These are phyloP conservation scores for Pseudogymnoascus sp. DNA, from an alignment of 2,329 filamentous ascomycete genomes.

Conservation along the genomic window DNA sequence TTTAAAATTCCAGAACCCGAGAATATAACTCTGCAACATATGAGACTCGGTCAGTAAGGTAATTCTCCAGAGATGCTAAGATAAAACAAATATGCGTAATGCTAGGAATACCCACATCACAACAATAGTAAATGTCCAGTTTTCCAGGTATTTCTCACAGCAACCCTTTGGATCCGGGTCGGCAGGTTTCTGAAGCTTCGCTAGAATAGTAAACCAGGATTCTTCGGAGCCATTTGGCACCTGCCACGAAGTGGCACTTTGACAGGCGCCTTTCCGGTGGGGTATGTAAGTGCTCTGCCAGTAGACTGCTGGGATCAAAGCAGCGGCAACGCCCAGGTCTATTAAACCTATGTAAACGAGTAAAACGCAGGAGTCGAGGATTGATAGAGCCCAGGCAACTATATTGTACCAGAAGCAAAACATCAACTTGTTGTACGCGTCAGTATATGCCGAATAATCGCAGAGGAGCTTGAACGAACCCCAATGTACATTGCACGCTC, in stretches of 20 bases:
- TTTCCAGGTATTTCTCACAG: background rate
- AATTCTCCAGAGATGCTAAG: background rate
- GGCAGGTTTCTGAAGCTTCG: background rate
- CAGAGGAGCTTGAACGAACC: background rate
- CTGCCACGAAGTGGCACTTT: background rate
- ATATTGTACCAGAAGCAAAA: background rate
- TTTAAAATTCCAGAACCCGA: background rate
- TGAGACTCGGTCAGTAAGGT: background rate
- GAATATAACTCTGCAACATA: background rate
- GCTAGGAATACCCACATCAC: background rate
- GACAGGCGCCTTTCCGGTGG: background rate
- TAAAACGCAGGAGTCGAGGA: background rate
- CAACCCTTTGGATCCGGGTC: background rate
- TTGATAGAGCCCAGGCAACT: background rate
- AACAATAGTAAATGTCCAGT: background rate
- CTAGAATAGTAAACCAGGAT: background rate
- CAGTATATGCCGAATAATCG: background rate
- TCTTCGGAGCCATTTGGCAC: background rate
- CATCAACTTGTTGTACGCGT: background rate
- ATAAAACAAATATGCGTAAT: background rate
- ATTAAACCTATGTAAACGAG: background rate
- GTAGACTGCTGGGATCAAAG: background rate
- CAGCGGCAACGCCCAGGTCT: background rate
- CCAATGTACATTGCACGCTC: background rate
- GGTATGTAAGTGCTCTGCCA: background rate